Conservation (phyloP, 2,329 filamentous ascomycete genomes). For the Alternaria conjuncta region DNA sequence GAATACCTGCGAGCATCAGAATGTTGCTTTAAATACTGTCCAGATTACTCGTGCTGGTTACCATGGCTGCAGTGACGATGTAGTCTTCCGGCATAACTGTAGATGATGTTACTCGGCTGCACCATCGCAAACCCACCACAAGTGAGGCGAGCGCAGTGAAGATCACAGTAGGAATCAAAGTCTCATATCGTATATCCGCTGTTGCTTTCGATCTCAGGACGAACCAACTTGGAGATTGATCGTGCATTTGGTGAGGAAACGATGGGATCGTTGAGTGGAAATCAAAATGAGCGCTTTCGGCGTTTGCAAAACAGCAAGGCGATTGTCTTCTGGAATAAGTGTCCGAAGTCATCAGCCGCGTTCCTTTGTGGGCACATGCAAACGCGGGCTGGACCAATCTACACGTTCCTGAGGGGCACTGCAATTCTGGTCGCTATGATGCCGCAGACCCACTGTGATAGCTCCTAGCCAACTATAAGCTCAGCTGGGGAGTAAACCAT, state of each 20-base stretch:
- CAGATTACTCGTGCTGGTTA: slow-evolving; percentile 11
- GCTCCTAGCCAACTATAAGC: neutral
- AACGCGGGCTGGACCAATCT: neutral
- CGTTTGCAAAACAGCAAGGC: neutral
- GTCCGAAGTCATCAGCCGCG: neutral
- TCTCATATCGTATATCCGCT: slow-evolving; percentile 29
- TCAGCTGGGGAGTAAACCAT: neutral
- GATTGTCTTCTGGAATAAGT: neutral
- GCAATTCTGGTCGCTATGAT: slow-evolving; percentile 12
- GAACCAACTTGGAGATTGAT: slow-evolving; percentile 32
- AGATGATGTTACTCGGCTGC: slow-evolving; percentile 27
- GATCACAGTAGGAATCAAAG: slow-evolving; percentile 32
- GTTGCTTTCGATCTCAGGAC: slow-evolving; percentile 28
- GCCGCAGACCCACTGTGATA: neutral
- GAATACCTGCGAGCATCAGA: slow-evolving; percentile 25
- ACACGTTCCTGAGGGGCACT: neutral
- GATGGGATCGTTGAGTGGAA: neutral
- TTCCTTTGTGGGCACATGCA: neutral
- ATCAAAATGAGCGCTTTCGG: neutral
- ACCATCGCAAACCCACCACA: slow-evolving; percentile 35
- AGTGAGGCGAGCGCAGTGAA: slow-evolving; percentile 34
- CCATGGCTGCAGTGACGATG: slow-evolving; percentile 34
- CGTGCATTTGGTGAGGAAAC: slow-evolving; percentile 17
- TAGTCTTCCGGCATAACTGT: slow-evolving; percentile 33
- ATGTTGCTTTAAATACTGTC: neutral